These are phyloP conservation scores for Dendryphion nanum DNA, from an alignment of 2,329 filamentous ascomycete genomes.

Conservation along the genomic window DNA sequence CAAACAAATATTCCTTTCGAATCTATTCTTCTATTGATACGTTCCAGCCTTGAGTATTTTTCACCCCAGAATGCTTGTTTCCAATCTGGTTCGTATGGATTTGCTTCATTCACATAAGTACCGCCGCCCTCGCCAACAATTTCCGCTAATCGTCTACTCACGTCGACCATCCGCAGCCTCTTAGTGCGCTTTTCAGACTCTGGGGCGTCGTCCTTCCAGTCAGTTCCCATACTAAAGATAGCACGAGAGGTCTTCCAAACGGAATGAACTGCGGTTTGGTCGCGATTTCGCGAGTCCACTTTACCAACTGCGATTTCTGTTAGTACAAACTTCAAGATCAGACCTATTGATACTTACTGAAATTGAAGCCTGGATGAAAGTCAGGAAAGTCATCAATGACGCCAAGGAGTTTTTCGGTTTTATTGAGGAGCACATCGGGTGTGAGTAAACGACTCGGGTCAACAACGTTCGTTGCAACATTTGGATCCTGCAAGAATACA, in stretches of 20 bases:
- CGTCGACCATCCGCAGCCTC: slow-evolving; percentile 20
- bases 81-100: slow-evolving; percentile 14
- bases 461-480: slow-evolving; percentile 33
- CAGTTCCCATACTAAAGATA: slow-evolving; percentile 22
- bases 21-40: slow-evolving; percentile 13
- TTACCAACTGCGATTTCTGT: no score
- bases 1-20: slow-evolving; percentile 10
- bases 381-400: slow-evolving; percentile 23
- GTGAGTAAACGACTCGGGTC: slow-evolving; percentile 29
- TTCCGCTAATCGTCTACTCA: slow-evolving; percentile 21
- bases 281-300: slow-evolving; percentile 22
- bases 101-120: slow-evolving; percentile 21
- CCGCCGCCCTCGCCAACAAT: slow-evolving; percentile 27
- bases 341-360: no score
- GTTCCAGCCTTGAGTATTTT: slow-evolving; percentile 10
- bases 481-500: slow-evolving; percentile 26
- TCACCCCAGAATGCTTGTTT: slow-evolving; percentile 13
- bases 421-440: slow-evolving; percentile 17
- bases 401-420: slow-evolving; percentile 21
- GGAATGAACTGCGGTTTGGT: slow-evolving; percentile 27
- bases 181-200: slow-evolving; percentile 17
- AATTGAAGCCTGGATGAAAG: slow-evolving; percentile 24
- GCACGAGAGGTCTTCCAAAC: slow-evolving; percentile 24
- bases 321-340: no score
- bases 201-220: slow-evolving; percentile 28